A percentile compares a stretch with the other conserved stretches of the same genome.
These are phyloP conservation scores for Alternaria ethzedia DNA, from an alignment of 2,329 filamentous ascomycete species.

Conservation along the genomic window DNA sequence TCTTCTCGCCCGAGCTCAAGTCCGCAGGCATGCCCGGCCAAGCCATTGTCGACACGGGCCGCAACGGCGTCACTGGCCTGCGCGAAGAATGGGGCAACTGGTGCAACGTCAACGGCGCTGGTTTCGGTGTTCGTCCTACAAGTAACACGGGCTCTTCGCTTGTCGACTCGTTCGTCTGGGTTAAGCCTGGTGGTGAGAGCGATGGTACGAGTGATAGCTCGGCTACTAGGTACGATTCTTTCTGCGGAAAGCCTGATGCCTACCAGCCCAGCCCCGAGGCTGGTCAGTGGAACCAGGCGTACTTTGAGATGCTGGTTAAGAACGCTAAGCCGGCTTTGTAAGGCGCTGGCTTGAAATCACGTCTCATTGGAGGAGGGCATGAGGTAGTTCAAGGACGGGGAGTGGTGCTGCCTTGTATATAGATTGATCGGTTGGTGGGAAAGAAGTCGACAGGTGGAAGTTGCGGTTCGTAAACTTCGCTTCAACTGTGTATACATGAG, in stretches of 20 bases:
- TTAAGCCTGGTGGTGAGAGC: slow-evolving; percentile 69
- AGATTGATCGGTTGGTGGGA: not conserved
- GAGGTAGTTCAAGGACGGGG: not conserved
- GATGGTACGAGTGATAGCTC: slow-evolving; percentile 54
- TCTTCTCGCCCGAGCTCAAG: slow-evolving; percentile 58
- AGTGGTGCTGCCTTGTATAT: slow-evolving; percentile 13
- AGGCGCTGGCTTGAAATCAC: not conserved
- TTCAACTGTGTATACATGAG: not conserved
- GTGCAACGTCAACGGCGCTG: slow-evolving; percentile 71
- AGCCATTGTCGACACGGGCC: slow-evolving; percentile 64
- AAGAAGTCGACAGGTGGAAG: not conserved
- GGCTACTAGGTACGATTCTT: slow-evolving; percentile 61
- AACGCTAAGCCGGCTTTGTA: slow-evolving; percentile 49
- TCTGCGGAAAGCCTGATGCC: slow-evolving; percentile 63
- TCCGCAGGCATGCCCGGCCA: slow-evolving; percentile 58
- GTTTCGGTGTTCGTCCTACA: slow-evolving; percentile 67
- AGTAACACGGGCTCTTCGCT: slow-evolving; percentile 64
- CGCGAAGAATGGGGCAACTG: slow-evolving; percentile 68
- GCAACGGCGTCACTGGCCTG: slow-evolving; percentile 59
- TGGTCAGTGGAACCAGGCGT: slow-evolving; percentile 68
- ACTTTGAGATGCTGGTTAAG: slow-evolving; percentile 47
- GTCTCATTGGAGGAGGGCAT: not conserved
- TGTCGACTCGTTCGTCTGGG: slow-evolving; percentile 72
- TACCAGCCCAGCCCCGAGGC: slow-evolving; percentile 72
- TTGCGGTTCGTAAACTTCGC: not conserved